Evolutionary conservation across 2,329 filamentous ascomycete genomes (phyloP), one percentile per base, ranked within the genome.

Genomic region (Aureobasidium uvarum): DNA sequence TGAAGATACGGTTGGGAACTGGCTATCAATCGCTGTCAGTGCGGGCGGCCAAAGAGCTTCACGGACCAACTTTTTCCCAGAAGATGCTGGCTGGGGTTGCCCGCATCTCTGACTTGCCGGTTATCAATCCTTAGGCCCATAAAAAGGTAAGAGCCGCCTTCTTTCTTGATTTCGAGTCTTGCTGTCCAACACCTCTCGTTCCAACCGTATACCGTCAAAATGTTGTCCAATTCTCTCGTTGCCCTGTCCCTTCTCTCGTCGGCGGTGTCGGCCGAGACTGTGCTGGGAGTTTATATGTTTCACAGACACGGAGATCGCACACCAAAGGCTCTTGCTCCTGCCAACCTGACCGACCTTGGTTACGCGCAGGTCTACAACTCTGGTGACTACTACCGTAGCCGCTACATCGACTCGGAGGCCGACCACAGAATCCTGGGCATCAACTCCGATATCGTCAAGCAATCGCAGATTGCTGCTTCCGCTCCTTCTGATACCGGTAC

Each of bases 301-400:
- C 87, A 91, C 71, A 89, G 93, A 52, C 93, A 97, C 79, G 93
- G 93, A 66, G 93, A 97, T 77, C 87, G 93, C 65, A 94, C 92
- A 0, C 80, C 91, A 68, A 96, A 96, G 80, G 81, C 85, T 20
- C 86, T 86, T 68, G 81, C 86, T 52, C 89, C 89, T 14, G 86
- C 90, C 33, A 83, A 84, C 69, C 79, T 97, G 74, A 96, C 93
- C 14, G 83, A 89, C 67, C 83, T 96, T 60, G 93, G 93, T 38
- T 92, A 93, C 74, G 79, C 84, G 55, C 83, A 97, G 79, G 86
- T 92, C 70, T 89, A 86, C 77, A 81, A 82, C 54, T 88, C 89
- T 0, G 93, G 91, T 67, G 76, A 80, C 65, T 94, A 88, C 83
- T 96, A 89, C 78, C 89, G 91, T 71, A 79, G 81, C 70, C 87